Evolutionary conservation across 2,329 filamentous ascomycete species (phyloP).

Genomic region (Claviceps quebecensis): DNA sequence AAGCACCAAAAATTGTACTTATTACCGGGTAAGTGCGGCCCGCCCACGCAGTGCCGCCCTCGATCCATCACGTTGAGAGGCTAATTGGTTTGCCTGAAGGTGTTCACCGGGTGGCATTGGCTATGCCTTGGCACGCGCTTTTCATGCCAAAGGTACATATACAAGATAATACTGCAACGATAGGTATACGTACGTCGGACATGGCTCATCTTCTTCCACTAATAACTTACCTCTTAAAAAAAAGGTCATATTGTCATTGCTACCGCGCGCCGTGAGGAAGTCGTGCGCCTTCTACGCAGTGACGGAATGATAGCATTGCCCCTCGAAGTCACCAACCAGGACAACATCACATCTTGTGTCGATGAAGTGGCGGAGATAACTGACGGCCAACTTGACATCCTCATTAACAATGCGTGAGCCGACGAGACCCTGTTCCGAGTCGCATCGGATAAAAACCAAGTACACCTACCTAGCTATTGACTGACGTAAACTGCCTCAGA

Average conservation of each 20-base stretch:
- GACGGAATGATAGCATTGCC: neutral
- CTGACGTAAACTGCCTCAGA: neutral
- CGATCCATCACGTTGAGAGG: neutral
- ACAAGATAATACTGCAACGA: neutral
- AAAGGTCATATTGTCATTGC: neutral
- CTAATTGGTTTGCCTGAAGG: neutral
- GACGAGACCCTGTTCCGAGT: neutral
- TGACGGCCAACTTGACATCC: neutral
- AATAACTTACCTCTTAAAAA: neutral
- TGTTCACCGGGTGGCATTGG: neutral
- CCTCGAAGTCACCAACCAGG: neutral
- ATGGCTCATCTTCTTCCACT: neutral
- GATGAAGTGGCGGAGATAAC: neutral
- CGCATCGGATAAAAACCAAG: neutral
- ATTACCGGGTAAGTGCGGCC: neutral
- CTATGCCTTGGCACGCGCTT: neutral
- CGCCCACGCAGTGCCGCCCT: neutral
- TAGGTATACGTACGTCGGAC: neutral
- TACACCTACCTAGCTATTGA: neutral
- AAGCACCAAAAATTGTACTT: neutral
- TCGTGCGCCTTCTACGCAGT: neutral
- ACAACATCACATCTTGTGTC: neutral
- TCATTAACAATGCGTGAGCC: slow-evolving; percentile 1
- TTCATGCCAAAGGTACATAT: neutral
- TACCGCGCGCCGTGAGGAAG: neutral